phyloP scores from a whole-genome alignment of 169 alveolate species.

The Cryptosporidium bovis region DNA sequence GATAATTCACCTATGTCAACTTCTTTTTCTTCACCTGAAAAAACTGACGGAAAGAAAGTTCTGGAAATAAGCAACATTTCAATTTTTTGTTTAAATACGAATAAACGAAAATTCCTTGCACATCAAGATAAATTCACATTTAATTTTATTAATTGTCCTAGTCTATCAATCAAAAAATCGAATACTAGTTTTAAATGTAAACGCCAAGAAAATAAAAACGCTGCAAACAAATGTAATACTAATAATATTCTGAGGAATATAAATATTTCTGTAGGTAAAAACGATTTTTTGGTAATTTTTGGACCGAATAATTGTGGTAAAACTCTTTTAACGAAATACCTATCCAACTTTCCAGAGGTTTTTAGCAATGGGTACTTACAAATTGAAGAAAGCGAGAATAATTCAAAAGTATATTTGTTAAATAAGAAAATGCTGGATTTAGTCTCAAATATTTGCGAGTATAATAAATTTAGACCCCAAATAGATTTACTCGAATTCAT shows the following conservation, averaged over 20 bases:
- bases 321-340: conserved; percentile 7
- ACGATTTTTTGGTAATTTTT: conserved; percentile 17
- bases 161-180: no score
- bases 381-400: background rate
- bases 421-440: conserved; percentile 38
- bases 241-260: background rate
- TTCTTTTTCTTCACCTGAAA: no score
- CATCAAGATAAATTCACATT: no score
- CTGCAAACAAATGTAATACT: no score
- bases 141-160: no score
- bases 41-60: no score
- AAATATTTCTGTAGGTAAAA: background rate
- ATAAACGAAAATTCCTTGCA: no score
- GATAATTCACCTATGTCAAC: no score
- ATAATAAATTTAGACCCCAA: background rate
- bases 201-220: no score
- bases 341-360: conserved; percentile 45
- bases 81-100: no score
- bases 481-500: conserved; percentile 23
- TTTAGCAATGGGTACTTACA: conserved; percentile 2
- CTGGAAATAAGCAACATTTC: no score
- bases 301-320: conserved; percentile 25
- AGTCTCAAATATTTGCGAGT: conserved; percentile 34
- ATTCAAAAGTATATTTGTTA: conserved; percentile 5
- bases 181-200: no score